phyloP scores from a whole-genome alignment of 2,329 filamentous ascomycete species.

The Coniella lustricola region DNA sequence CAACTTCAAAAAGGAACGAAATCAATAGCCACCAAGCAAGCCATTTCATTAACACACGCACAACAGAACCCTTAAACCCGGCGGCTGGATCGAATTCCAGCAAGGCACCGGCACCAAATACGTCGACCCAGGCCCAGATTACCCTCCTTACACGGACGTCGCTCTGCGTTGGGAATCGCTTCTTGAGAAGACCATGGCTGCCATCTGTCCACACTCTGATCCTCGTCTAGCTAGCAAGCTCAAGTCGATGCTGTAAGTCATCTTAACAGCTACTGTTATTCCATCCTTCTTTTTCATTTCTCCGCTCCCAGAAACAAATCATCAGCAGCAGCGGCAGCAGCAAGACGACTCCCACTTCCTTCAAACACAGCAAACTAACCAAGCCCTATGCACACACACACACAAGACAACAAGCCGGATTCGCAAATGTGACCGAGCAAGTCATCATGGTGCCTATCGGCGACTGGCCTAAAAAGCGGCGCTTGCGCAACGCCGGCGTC shows the following conservation, averaged over 20 bases:
- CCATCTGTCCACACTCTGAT: neutral
- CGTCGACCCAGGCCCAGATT: neutral
- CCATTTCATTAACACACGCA: too few species aligned
- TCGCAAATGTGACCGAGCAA: constrained; percentile 33
- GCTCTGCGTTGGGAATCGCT: neutral
- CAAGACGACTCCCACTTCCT: too few species aligned
- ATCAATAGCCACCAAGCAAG: too few species aligned
- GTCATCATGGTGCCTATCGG: constrained; percentile 39
- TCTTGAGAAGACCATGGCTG: neutral
- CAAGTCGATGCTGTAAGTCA: neutral
- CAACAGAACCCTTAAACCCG: constrained; percentile 32
- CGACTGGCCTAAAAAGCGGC: constrained; percentile 35
- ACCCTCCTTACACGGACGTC: neutral
- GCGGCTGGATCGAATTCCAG: constrained; percentile 45
- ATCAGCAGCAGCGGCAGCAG: too few species aligned
- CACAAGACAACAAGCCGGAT: constrained; percentile 32
- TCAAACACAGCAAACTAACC: neutral
- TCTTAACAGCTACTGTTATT: neutral
- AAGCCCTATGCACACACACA: neutral
- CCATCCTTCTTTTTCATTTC: neutral
- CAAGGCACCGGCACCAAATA: constrained; percentile 24
- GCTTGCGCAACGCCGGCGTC: constrained; percentile 32
- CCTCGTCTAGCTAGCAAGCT: neutral
- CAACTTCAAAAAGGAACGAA: too few species aligned
- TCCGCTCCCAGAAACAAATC: neutral